Evolutionary conservation across 106 monocot species (phyloP), one percentile per base, ranked within the genome.

Genomic region (Hemerocallis citrina): DNA sequence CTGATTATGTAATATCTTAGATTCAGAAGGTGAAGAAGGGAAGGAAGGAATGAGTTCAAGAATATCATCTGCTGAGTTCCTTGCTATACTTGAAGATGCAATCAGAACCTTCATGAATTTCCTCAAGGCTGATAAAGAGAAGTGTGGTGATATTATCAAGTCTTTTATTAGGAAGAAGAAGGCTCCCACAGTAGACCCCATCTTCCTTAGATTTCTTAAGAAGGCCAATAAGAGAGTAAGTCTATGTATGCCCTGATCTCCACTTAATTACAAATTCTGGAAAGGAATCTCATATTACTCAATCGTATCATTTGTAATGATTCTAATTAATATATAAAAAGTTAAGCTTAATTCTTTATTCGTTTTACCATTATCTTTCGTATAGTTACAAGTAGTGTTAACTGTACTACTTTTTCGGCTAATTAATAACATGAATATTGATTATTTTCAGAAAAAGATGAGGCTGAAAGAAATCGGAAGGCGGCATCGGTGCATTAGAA

Each of bases 21-120:
- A 61, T 67, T 68, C 52, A 24, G 78, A 81, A 31, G 75, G 42
- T 55, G 82, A 77, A 0, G 75, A 79, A 24, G 66, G 25, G 7
- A 66, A 81, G 62, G 75, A 69, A 17, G 77, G 69, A 16, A 37
- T 46, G 23, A 47, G 9, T 25, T 75, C 72, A 35, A 72, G 33
- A 34, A 73, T 96, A 20, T 69, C 86, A 47, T 64, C 79, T 0
- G 28, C 39, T 0, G 75, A 84, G 59, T 91, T 91, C 39, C 57
- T 81, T 21, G 14, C 22, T 27, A 79, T 96, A 34, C 55, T 91
- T 7, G 74, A 85, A 59, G 81, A 85, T 12, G 55, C 66, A 5
- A 88, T 96, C 55, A 51, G 61, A 45, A 85, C 91, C 30, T 96
- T 96, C 79, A 77, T 96, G 87, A 59, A 65, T 15, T 96, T 96